Base-by-base conservation (phyloP, 2,329 filamentous ascomycete species). In the Botrytis medusae region DNA sequence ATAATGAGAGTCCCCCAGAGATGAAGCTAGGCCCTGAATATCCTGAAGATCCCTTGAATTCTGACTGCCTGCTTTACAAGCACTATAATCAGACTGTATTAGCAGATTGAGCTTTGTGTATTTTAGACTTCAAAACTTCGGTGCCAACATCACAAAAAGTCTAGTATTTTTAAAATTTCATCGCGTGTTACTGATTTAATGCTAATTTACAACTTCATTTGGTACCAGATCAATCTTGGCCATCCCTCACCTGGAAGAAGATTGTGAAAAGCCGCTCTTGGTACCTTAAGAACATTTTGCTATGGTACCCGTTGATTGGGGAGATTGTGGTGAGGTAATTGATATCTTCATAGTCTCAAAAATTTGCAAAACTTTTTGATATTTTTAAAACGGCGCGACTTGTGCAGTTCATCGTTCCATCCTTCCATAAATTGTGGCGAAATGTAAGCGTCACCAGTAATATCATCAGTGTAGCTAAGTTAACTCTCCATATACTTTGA, bases 51-150 rank as follows among this genome's bases (percentile, higher is more conserved):
- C 12, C n/a, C 6, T n/a, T 16, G 0, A n/a, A n/a, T 54, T 5
- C 16, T 20, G 14, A 18, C 16, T 6, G 14, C 5, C 22, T 54
- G n/a, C 25, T 16, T 29, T 29, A 12, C 16, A 29, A 8, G n/a
- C n/a, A 4, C 2, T 3, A 8, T 29, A 18, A 4, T 0, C 25
- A 29, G 51, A 29, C 14, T 8, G 2, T 29, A 16, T 2, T 18
- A 18, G n/a, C n/a, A 54, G 16, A 29, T n/a, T 14, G 51, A 54
- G n/a, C 51, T 54, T n/a, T 18, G 14, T 29, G 14, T 18, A 7
- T 7, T 3, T 8, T 18, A 18, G 0, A n/a, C 2, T 54, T 29
- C 7, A 29, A 29, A 18, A n/a, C 16, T 16, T 54, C 6, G 6
- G n/a, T 7, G n/a, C n/a, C 12, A 4, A 42, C 29, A 42, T 42